Evolutionary conservation across 371 early-diverging fungal genomes (phyloP).

Genomic region (Entomophthora muscae): DNA sequence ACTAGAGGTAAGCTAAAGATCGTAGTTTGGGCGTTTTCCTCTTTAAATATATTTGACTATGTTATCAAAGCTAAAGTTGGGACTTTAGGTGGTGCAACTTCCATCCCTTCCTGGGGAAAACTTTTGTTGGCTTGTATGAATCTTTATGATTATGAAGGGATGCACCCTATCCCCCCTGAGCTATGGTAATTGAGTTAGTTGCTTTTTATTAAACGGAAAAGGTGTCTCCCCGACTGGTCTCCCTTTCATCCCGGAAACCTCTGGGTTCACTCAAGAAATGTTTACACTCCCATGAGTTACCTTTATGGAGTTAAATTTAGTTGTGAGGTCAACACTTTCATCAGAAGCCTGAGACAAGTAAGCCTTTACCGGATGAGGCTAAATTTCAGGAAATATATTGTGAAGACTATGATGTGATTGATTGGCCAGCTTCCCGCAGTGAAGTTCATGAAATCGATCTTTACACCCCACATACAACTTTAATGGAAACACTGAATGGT

Average conservation of each 20-base stretch:
- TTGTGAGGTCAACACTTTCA: conserved; percentile 42
- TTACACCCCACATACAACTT: conserved; percentile 63
- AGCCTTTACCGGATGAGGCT: not conserved
- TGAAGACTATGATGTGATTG: conserved; percentile 58
- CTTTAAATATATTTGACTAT: too few species aligned
- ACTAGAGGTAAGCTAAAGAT: conserved; percentile 54
- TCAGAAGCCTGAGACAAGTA: conserved; percentile 41
- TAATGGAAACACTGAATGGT: conserved; percentile 60
- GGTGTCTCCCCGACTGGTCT: conserved; percentile 59
- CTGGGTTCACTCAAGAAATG: conserved; percentile 84
- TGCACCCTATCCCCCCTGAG: conserved; percentile 94
- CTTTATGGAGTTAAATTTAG: conserved; percentile 55
- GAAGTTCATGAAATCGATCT: conserved; percentile 68
- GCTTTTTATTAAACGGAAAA: too few species aligned
- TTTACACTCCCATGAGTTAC: conserved; percentile 89
- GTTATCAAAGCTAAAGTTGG: too few species aligned
- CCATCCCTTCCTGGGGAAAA: conserved; percentile 92
- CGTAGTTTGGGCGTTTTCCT: not conserved
- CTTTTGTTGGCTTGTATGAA: conserved; percentile 84
- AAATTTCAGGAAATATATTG: conserved; percentile 57
- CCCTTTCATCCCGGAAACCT: conserved; percentile 81
- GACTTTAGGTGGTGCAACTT: conserved; percentile 61
- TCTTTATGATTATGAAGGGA: conserved; percentile 87
- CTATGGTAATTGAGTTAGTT: too few species aligned
- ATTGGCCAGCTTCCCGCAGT: conserved; percentile 67